These are phyloP conservation scores for Ophiostoma triangulosporum DNA, from an alignment of 2,329 filamentous ascomycete genomes.

Conservation along the genomic window DNA sequence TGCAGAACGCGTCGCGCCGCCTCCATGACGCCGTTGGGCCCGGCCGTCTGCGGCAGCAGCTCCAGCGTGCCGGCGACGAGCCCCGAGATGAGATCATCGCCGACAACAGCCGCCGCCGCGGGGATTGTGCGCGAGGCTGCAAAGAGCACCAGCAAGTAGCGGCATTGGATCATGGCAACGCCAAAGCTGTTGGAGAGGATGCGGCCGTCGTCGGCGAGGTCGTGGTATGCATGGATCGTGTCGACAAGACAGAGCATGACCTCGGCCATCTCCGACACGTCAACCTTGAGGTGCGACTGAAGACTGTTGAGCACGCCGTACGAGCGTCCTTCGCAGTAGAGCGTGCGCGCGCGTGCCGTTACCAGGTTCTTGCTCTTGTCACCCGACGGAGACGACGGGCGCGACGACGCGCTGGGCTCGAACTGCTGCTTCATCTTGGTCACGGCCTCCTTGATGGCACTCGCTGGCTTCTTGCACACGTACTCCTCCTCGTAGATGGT, in stretches of 20 bases:
- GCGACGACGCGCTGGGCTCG: background rate
- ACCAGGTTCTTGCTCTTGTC: slow-evolving; percentile 3
- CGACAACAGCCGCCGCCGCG: background rate
- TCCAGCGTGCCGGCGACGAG: slow-evolving; percentile 7
- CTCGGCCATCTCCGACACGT: slow-evolving; percentile 1
- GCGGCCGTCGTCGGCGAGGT: background rate
- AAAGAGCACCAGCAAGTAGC: slow-evolving; percentile 12
- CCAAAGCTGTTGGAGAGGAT: slow-evolving; percentile 13
- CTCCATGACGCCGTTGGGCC: slow-evolving; percentile 5
- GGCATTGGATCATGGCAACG: slow-evolving; percentile 12
- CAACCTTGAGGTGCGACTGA: background rate
- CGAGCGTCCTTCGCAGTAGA: slow-evolving; percentile 11
- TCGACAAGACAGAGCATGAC: slow-evolving; percentile 7
- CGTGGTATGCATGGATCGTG: slow-evolving; percentile 11
- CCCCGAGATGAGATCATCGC: slow-evolving; percentile 4
- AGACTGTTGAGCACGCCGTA: slow-evolving; percentile 4
- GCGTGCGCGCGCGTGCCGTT: slow-evolving; percentile 6
- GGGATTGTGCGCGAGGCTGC: slow-evolving; percentile 7
- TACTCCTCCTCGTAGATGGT: slow-evolving; percentile 6
- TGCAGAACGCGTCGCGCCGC: slow-evolving; percentile 9
- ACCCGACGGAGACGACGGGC: background rate
- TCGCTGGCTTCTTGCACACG: background rate
- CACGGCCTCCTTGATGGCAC: background rate
- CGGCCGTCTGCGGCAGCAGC: slow-evolving; percentile 2
- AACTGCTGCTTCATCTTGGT: slow-evolving; percentile 7